Percentiles rank a stretch among this genome's conserved stretches.
Evolutionary conservation across 1,139 yeast genomes (phyloP).

Genomic region (Ogataea hybrid): DNA sequence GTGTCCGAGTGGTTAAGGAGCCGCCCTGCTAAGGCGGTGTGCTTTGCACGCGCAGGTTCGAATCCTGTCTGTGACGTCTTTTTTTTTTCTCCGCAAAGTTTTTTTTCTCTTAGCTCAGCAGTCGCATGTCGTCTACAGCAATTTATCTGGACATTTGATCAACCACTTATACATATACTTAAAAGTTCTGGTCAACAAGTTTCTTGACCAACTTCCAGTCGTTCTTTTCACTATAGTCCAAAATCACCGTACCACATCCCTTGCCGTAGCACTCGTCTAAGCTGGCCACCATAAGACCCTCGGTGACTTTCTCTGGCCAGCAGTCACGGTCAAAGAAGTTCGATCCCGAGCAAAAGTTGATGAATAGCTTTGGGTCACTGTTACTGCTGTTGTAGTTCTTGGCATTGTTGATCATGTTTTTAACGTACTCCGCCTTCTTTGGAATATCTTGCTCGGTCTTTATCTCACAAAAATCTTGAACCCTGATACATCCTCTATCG

Average conservation of each 20-base stretch:
- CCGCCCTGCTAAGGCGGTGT: slow-evolving; percentile 77
- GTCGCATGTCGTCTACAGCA: too few species aligned
- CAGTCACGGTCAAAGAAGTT: slow-evolving; percentile 69
- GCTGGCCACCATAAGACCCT: slow-evolving; percentile 47
- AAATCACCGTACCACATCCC: slow-evolving; percentile 56
- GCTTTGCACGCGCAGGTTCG: slow-evolving; percentile 88
- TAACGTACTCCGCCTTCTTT: slow-evolving; percentile 59
- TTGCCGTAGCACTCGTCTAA: slow-evolving; percentile 49
- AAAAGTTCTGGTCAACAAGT: slow-evolving; percentile 57
- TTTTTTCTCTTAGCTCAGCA: too few species aligned
- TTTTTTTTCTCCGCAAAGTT: slow-evolving; percentile 31
- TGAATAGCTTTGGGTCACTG: slow-evolving; percentile 55
- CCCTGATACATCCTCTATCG: slow-evolving; percentile 59
- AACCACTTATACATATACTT: slow-evolving; percentile 4
- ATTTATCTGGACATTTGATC: neutral
- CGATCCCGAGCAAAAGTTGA: slow-evolving; percentile 75
- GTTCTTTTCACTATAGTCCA: slow-evolving; percentile 66
- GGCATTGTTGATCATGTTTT: slow-evolving; percentile 55
- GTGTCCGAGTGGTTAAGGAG: slow-evolving; percentile 69
- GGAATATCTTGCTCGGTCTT: slow-evolving; percentile 49
- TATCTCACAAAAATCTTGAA: slow-evolving; percentile 77
- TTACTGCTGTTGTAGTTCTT: slow-evolving; percentile 45
- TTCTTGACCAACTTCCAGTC: slow-evolving; percentile 57
- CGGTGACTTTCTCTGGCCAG: slow-evolving; percentile 72
- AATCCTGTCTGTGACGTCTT: slow-evolving; percentile 82